Percentiles rank a stretch among this genome's conserved stretches.
phyloP scores from a whole-genome alignment of 1,284 basidiomycete genomes.

The Volvariella volvacea region DNA sequence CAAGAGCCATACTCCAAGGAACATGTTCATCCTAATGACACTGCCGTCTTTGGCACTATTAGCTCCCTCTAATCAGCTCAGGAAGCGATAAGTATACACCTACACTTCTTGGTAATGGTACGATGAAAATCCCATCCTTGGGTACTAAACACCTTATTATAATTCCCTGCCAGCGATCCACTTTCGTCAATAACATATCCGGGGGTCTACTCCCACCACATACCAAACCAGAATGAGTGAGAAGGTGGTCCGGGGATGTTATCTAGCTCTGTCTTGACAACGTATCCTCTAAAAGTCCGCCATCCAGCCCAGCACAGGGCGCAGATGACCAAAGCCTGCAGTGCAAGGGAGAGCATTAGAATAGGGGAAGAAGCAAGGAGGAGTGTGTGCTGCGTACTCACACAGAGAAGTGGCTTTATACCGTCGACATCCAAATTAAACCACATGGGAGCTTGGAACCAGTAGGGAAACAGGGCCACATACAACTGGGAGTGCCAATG shows the following conservation, averaged over 20 bases:
- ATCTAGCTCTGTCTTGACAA: slow-evolving; percentile 16
- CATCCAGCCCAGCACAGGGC: slow-evolving; percentile 10
- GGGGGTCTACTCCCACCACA: background rate
- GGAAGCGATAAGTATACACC: background rate
- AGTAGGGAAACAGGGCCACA: too few relatives aligned
- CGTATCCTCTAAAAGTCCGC: slow-evolving; percentile 10
- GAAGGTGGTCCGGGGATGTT: slow-evolving; percentile 18
- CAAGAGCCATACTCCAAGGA: slow-evolving; percentile 20
- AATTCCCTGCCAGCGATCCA: slow-evolving; percentile 15
- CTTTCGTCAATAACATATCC: background rate
- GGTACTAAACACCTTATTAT: slow-evolving; percentile 18
- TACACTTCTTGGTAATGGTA: slow-evolving; percentile 20
- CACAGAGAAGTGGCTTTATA: too few relatives aligned
- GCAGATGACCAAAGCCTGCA: slow-evolving; percentile 5
- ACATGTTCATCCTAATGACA: slow-evolving; percentile 17
- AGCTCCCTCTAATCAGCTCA: too few relatives aligned
- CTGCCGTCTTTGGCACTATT: slow-evolving; percentile 10
- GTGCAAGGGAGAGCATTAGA: too few relatives aligned
- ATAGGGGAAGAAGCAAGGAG: too few relatives aligned
- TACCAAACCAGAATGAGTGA: slow-evolving; percentile 14
- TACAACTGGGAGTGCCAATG: too few relatives aligned
- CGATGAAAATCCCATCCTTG: slow-evolving; percentile 24
- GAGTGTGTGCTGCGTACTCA: too few relatives aligned
- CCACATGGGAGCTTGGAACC: too few relatives aligned
- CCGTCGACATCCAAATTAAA: too few relatives aligned